Percentiles rank a stretch among this genome's conserved stretches.
These are phyloP conservation scores for Edaphochlamys debaryana DNA, from an alignment of 139 green algal genomes.

Conservation along the genomic window DNA sequence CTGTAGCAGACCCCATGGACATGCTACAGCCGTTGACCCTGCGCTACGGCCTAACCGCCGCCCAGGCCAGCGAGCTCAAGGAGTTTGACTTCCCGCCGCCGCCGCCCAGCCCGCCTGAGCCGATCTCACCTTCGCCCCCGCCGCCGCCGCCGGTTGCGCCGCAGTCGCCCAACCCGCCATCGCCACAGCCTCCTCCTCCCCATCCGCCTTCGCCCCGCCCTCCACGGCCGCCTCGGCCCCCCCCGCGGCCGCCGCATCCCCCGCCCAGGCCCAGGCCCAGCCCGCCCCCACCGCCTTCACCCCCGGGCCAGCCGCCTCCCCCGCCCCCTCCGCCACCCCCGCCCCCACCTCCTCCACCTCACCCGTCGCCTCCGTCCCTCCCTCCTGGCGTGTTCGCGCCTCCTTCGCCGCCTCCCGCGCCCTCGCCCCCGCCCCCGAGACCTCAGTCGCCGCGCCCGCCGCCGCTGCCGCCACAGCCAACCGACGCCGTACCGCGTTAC, in stretches of 20 bases:
- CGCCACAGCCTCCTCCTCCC: neutral
- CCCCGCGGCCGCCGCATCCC: no score
- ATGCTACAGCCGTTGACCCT: neutral
- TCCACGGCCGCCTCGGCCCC: neutral
- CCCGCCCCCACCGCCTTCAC: neutral
- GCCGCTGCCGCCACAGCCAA: neutral
- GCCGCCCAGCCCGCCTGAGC: neutral
- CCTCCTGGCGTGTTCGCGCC: neutral
- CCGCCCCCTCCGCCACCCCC: neutral
- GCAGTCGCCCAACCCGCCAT: neutral
- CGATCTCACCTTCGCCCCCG: neutral
- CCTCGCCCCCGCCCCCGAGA: neutral
- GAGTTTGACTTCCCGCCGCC: slow-evolving; percentile 6
- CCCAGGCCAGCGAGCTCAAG: neutral
- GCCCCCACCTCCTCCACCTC: neutral
- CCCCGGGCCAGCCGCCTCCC: neutral
- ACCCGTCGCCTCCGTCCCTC: neutral
- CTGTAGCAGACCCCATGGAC: neutral
- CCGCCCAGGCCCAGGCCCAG: no score
- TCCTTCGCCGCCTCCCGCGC: neutral
- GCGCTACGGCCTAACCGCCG: neutral
- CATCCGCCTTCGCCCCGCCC: neutral
- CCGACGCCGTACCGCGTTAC: neutral
- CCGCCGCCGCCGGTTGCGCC: neutral
- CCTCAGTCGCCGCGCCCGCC: neutral